Conservation (phyloP, 306 rosid genomes). For the Casuarina glauca region DNA sequence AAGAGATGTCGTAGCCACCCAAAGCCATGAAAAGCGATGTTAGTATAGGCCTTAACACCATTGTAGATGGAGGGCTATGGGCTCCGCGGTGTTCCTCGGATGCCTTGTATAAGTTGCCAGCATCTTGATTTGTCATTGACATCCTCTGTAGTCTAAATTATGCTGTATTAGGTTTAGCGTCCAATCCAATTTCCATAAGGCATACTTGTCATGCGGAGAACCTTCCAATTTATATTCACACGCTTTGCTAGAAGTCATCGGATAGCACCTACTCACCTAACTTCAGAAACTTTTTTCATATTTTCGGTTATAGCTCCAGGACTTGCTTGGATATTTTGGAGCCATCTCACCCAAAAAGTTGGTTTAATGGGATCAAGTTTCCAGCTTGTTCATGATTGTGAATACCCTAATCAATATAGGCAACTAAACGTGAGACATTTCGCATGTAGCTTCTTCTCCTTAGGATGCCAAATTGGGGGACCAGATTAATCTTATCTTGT, state of each 20-base stretch:
- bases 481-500: neutral
- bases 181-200: neutral
- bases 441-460: neutral
- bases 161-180: neutral
- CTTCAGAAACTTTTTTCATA: conserved; percentile 18
- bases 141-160: neutral
- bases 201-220: neutral
- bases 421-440: neutral
- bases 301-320: conserved; percentile 12
- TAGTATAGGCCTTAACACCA: neutral
- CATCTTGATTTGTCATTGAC: neutral
- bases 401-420: neutral
- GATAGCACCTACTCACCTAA: conserved; percentile 39
- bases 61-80: neutral
- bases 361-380: conserved; percentile 13
- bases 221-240: too few species aligned
- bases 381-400: conserved; percentile 18
- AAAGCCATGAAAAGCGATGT: neutral
- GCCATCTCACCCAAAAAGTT: conserved; percentile 13
- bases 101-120: neutral
- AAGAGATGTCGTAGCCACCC: neutral
- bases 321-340: conserved; percentile 17
- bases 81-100: neutral
- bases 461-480: conserved; percentile 11
- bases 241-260: conserved; percentile 7